Conservation (phyloP, 78 protist species). For the Speleostelium caveatum region DNA sequence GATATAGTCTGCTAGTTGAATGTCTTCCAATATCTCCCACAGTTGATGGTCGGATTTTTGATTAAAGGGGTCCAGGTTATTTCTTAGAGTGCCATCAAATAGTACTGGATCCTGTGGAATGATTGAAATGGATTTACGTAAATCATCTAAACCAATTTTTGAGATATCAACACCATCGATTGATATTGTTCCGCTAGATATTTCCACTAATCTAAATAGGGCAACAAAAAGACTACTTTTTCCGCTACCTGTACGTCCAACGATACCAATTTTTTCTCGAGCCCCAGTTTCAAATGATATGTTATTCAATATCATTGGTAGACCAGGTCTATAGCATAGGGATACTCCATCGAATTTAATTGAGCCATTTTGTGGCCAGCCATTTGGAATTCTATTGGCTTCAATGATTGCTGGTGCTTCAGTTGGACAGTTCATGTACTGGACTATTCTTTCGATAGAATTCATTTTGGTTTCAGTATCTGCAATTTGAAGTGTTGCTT, state of each 20-base stretch:
- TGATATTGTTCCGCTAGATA: constrained; percentile 60
- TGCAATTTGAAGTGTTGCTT: neutral
- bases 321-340: constrained; percentile 82
- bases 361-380: constrained; percentile 81
- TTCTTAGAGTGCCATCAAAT: constrained; percentile 85
- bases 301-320: constrained; percentile 69
- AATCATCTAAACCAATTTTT: constrained; percentile 29
- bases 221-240: constrained; percentile 82
- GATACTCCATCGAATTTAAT: constrained; percentile 60
- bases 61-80: constrained; percentile 85
- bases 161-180: constrained; percentile 84
- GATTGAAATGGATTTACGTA: constrained; percentile 89
- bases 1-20: constrained; percentile 72
- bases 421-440: constrained; percentile 8
- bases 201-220: constrained; percentile 85
- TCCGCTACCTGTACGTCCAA: constrained; percentile 95
- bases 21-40: constrained; percentile 82
- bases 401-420: constrained; percentile 35
- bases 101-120: constrained; percentile 96
- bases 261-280: neutral
- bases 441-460: constrained; percentile 86
- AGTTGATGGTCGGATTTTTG: constrained; percentile 81
- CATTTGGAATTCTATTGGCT: neutral
- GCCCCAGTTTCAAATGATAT: neutral
- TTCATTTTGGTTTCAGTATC: constrained; percentile 85